Percentiles rank a stretch among this genome's conserved stretches.
Conservation (phyloP, 495 filamentous ascomycete species). For the Parathielavia appendiculata region DNA sequence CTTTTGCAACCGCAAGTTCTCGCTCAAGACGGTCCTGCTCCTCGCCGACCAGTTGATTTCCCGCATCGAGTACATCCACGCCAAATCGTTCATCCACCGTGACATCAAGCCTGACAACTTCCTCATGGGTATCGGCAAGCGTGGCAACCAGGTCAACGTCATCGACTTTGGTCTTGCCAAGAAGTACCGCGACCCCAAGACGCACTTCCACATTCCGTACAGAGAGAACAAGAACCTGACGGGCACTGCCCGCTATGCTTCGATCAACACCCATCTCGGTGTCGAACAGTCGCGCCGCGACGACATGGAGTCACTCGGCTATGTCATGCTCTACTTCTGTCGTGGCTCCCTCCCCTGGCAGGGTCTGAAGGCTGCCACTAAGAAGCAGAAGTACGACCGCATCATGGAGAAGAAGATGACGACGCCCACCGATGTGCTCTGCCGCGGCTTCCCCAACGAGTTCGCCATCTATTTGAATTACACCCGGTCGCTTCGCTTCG, state of each 20-base stretch:
- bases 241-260: constrained; percentile 96
- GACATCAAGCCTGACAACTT: constrained; percentile 99
- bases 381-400: constrained; percentile 99
- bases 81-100: constrained; percentile 99
- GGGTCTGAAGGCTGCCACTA: constrained; percentile 98
- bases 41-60: constrained; percentile 98
- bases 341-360: constrained; percentile 99
- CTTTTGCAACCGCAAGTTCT: constrained; percentile 99
- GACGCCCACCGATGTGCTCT: constrained; percentile 96
- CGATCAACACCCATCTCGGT: constrained; percentile 98
- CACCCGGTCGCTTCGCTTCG: constrained; percentile 96
- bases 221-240: constrained; percentile 99
- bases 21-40: constrained; percentile 96
- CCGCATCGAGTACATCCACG: constrained; percentile 99
- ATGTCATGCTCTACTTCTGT: constrained; percentile 99
- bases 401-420: constrained; percentile 99
- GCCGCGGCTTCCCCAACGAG: constrained; percentile 98
- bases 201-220: constrained; percentile 99
- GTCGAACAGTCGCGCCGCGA: constrained; percentile 99
- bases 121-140: constrained; percentile 99
- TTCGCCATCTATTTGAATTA: constrained; percentile 99
- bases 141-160: constrained; percentile 99
- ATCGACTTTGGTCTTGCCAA: constrained; percentile 99
- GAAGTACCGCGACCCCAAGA: constrained; percentile 99
- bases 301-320: constrained; percentile 99